Evolutionary conservation across 2,329 filamentous ascomycete species (phyloP).

Genomic region (Hymenoscyphus albidus): DNA sequence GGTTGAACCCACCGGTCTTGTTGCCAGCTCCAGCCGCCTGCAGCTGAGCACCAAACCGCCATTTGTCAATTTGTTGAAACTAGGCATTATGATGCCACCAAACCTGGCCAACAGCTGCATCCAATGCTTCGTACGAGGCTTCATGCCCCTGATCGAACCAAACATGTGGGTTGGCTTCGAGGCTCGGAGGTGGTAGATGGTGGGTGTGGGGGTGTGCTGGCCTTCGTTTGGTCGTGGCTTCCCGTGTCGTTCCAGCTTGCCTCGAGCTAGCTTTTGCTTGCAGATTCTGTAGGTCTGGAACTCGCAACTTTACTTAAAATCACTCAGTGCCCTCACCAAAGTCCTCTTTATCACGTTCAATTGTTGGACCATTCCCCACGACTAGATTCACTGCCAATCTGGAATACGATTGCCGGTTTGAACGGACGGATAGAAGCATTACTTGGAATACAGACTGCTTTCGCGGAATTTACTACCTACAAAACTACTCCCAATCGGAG

Average conservation of each 20-base stretch:
- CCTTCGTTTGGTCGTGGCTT: neutral
- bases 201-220: neutral
- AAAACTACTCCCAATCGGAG: neutral
- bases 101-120: neutral
- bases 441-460: constrained; percentile 32
- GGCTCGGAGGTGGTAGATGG: neutral
- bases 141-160: neutral
- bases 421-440: constrained; percentile 18
- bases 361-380: constrained; percentile 4
- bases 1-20: neutral
- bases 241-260: neutral
- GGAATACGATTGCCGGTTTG: constrained; percentile 22
- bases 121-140: neutral
- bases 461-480: neutral
- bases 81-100: constrained; percentile 5
- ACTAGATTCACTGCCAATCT: constrained; percentile 15
- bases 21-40: neutral
- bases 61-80: constrained; percentile 1
- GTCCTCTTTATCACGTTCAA: neutral
- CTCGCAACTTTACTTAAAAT: constrained; percentile 2
- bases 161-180: neutral
- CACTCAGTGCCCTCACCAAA: neutral
- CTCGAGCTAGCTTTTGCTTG: neutral
- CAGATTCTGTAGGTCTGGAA: neutral
- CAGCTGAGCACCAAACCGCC: neutral